Evolutionary conservation across 2,329 filamentous ascomycete species (phyloP), one percentile per base, ranked within the genome.

Genomic region (Madurella mycetomatis): DNA sequence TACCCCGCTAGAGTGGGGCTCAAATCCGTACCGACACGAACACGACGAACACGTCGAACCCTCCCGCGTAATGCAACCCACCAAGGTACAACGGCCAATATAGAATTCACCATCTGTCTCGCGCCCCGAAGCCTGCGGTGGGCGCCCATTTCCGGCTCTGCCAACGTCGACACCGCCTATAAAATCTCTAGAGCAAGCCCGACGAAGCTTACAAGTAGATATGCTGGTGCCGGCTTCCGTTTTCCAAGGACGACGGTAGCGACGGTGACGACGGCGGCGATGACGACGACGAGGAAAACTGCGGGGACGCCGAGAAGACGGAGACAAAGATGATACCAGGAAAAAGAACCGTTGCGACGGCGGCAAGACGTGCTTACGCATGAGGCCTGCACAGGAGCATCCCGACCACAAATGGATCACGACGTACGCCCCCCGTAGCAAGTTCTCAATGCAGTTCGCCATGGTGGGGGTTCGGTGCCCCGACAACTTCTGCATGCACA

Each of bases 361-460:
- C 11, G 64, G 65, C 25, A 62, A 64, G 39, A 61, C 50, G 9
- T 70, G 70, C 55, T 11, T 66, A 19, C 71, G 69, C 62, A 55
- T 54, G 44, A 67, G 66, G 56, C 59, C 62, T 2, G 53, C 62
- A 1, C 32, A 48, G 12, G 60, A 65, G 7, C 59, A 69, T 44
- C 69, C 69, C 5, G 59, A 66, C 9, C 65, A 70, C 43, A 62
- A 61, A 9, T 69, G 66, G 65, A 50, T 65, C 37, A 43, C 69
- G 45, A 67, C 63, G 41, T 43, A 56, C 15, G 69, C 66, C 5
- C 65, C 62, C 17, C 56, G 60, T 32, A 45, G 41, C 25, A 69
- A 66, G 57, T 65, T 64, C 48, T n/a, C 52, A 11, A 59, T 57
- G 5, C 55, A 62, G 42, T 51, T 53, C 41, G 61, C 59, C 44